These are phyloP conservation scores for Ilyonectria destructans DNA, from an alignment of 2,329 filamentous ascomycete genomes.

Conservation along the genomic window DNA sequence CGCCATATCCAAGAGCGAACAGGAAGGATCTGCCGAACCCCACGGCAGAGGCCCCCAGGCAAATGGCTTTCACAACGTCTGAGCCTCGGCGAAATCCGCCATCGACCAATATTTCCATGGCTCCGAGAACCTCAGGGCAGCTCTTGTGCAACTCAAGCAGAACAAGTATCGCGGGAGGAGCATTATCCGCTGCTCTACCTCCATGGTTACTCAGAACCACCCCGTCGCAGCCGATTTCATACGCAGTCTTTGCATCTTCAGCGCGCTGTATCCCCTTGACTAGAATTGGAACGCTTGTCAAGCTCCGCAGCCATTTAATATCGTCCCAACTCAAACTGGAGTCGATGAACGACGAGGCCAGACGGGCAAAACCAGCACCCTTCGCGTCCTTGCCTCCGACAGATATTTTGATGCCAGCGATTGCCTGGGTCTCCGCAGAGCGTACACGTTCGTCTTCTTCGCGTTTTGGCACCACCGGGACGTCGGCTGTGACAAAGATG, in stretches of 20 bases:
- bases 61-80: conserved; percentile 78
- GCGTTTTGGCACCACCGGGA: conserved; percentile 71
- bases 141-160: conserved; percentile 75
- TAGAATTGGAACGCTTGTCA: conserved; percentile 69
- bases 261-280: conserved; percentile 81
- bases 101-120: conserved; percentile 76
- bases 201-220: conserved; percentile 83
- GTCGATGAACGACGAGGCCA: conserved; percentile 64
- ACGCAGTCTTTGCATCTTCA: conserved; percentile 73
- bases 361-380: conserved; percentile 69
- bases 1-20: conserved; percentile 75
- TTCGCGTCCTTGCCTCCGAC: conserved; percentile 65
- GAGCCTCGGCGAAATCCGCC: conserved; percentile 77
- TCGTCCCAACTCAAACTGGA: conserved; percentile 75
- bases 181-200: conserved; percentile 69
- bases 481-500: conserved; percentile 73
- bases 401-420: background rate
- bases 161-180: conserved; percentile 70
- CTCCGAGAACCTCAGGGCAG: conserved; percentile 73
- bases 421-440: conserved; percentile 59
- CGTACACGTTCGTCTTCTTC: conserved; percentile 60
- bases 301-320: conserved; percentile 72
- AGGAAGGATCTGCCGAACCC: conserved; percentile 76
- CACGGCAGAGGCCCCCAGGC: conserved; percentile 75
- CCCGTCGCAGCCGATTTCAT: conserved; percentile 75